phyloP scores from a whole-genome alignment of 371 early-diverging fungal genomes.

The Rhizopus microsporus region DNA sequence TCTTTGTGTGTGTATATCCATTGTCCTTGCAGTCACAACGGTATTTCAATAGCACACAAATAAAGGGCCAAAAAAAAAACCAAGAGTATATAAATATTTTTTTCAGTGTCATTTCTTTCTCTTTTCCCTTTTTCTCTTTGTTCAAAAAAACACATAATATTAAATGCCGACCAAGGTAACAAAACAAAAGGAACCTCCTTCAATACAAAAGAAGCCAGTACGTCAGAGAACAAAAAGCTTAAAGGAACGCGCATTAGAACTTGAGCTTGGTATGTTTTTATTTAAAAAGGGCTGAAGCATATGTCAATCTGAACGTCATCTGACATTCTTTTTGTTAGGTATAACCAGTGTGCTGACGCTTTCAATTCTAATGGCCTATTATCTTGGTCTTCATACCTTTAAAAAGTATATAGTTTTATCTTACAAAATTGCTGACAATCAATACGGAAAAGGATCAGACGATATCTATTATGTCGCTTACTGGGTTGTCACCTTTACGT shows the following conservation, averaged over 20 bases:
- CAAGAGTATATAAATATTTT: background rate
- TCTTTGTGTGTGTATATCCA: too few species aligned
- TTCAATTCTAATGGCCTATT: background rate
- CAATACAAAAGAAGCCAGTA: slow-evolving; percentile 1
- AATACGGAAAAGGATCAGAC: slow-evolving; percentile 38
- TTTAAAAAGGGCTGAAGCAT: background rate
- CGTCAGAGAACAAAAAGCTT: slow-evolving; percentile 1
- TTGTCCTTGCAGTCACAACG: too few species aligned
- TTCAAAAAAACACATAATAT: background rate
- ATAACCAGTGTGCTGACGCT: background rate
- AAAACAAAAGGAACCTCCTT: background rate
- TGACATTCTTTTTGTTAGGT: background rate
- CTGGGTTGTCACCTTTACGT: slow-evolving; percentile 74
- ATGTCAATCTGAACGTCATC: background rate
- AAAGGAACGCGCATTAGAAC: slow-evolving; percentile 1
- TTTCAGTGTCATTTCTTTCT: background rate
- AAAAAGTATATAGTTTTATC: slow-evolving; percentile 2
- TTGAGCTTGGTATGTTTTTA: slow-evolving; percentile 3
- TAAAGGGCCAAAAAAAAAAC: background rate
- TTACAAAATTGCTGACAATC: background rate
- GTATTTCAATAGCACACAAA: too few species aligned
- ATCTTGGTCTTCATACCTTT: background rate
- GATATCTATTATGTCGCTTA: slow-evolving; percentile 65
- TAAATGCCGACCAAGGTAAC: background rate
- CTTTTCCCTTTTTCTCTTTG: background rate